Base-by-base conservation (phyloP, 2,329 filamentous ascomycete genomes). In the Acrodontium crateriforme region DNA sequence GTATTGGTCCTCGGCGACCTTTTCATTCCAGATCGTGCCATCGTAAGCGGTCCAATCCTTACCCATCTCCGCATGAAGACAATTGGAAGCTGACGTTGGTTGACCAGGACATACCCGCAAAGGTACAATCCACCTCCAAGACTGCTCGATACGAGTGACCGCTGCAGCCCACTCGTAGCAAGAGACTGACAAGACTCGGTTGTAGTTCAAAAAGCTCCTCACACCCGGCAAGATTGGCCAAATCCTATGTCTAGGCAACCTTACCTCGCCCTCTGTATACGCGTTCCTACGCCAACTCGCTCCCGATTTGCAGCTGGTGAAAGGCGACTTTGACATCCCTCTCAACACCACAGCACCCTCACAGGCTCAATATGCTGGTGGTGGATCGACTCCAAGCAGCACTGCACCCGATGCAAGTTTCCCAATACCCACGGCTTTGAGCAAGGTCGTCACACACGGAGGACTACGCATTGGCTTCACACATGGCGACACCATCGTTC, bases 1-100 rank as follows among this genome's bases (percentile, higher is more conserved):
- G 84, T 92, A 52, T 71, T 93, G 52, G 82, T 89, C 51, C 82
- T 93, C 45, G 83, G 83, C 55, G 84, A 93, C 62, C 72, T 93
- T 30, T 84, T 92, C 63, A 92, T 93, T 59, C 84, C 84, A 46
- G 84, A 93, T 58, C 70, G 84, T 54, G 84, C 83, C 45, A 74
- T 89, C 40, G 84, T 71, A 54, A 44, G 59, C 54, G 29, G 25
- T 25, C 12, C 27, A 32, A 23, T 25, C 35, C 21, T 12, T 34
- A 30, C 21, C 17, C 31, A 22, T 21, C 27, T 24, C 29, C 30
- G 16, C 25, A 32, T 35, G 18, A 10, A 17, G 15, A 27, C 17
- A 19, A 18, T 21, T 35, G 32, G 37, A 39, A 31, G 36, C 38
- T 41, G 38, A 43, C 37, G 36, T 39, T 24, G 34, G 37, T n/a